Base-by-base conservation (phyloP, 2,329 filamentous ascomycete species). In the Calonectria crousiana region DNA sequence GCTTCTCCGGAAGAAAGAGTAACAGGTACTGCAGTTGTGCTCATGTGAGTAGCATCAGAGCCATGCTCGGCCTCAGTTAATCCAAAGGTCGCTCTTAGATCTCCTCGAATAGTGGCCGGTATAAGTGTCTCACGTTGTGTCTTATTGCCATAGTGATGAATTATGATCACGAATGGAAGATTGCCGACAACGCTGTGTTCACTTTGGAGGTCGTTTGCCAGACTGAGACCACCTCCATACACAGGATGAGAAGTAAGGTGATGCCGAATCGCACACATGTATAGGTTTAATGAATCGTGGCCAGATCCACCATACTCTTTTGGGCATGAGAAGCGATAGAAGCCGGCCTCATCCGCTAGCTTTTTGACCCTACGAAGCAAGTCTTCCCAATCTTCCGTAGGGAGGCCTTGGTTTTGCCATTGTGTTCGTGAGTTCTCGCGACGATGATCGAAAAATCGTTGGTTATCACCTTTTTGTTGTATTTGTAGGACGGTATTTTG, bases 141-240 rank as follows among this genome's bases (percentile, higher is more conserved):
- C 10, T 8, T 11, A 1, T 47, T 73, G 5, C 74, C 76, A 38
- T 73, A 77, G 60, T 76, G 74, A 28, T 76, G 47, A 5, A 77
- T 41, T 64, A 77, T 64, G n/a, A 76, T 73, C 20, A 76, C 69
- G 60, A 72, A 68, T 1, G 74, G 74, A 20, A 69, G 71, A 28
- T 77, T 76, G 18, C 75, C 75, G 51, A 76, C 74, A 13, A 77
- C 65, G 36, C 75, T 77, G 70, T 77, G 75, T 18, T 77, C 75
- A 18, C 38, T 77, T 44, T 76, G 75, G 10, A 77, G 47, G 30
- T 77, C 74, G 53, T 77, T 77, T 28, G 75, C 75, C 4, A 77
- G 69, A n/a, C 75, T 76, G 26, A 77, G 64, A 13, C 75, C 75
- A 20, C 75, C 75, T 32, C 75, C 75, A 23, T 77, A 77, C 11